A percentile compares a stretch with the other conserved stretches of the same genome.
phyloP scores from a whole-genome alignment of 805 yeast species.

The Candida nitratophila region DNA sequence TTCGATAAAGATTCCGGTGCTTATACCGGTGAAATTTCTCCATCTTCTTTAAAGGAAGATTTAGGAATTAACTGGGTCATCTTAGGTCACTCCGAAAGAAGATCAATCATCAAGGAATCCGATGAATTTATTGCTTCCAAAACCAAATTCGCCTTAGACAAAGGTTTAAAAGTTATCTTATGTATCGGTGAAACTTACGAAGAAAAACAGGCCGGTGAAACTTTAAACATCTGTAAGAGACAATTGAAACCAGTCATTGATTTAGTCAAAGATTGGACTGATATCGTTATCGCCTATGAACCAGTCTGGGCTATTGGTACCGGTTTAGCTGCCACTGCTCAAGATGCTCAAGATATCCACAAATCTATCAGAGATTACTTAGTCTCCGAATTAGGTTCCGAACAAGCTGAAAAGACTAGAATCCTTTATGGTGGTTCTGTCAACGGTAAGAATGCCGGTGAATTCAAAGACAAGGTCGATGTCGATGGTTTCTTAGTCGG shows the following conservation, averaged over 20 bases:
- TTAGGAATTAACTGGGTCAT: conserved; percentile 91
- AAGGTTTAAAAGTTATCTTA: conserved; percentile 84
- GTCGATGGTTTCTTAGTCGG: conserved; percentile 99
- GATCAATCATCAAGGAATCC: conserved; percentile 84
- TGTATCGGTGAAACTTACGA: conserved; percentile 98
- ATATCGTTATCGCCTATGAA: conserved; percentile 94
- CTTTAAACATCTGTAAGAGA: conserved; percentile 79
- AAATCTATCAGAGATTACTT: conserved; percentile 80
- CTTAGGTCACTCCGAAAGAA: conserved; percentile 98
- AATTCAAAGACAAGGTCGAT: conserved; percentile 87
- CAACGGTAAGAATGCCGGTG: conserved; percentile 84
- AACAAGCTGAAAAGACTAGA: conserved; percentile 72
- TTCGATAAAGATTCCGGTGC: conserved; percentile 90
- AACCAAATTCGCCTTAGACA: conserved; percentile 88
- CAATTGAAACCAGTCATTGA: conserved; percentile 86
- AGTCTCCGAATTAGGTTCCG: conserved; percentile 65
- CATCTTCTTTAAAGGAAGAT: conserved; percentile 76
- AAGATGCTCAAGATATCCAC: conserved; percentile 96
- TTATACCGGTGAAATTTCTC: conserved; percentile 94
- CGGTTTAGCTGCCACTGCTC: conserved; percentile 97
- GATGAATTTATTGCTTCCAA: conserved; percentile 90
- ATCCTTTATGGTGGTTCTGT: conserved; percentile 99
- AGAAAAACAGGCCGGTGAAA: conserved; percentile 84
- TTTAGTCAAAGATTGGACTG: conserved; percentile 78
- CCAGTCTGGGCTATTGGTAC: conserved; percentile 99